Evolutionary conservation across 805 yeast genomes (phyloP).

Genomic region (Metschnikowia chrysomelidarum): DNA sequence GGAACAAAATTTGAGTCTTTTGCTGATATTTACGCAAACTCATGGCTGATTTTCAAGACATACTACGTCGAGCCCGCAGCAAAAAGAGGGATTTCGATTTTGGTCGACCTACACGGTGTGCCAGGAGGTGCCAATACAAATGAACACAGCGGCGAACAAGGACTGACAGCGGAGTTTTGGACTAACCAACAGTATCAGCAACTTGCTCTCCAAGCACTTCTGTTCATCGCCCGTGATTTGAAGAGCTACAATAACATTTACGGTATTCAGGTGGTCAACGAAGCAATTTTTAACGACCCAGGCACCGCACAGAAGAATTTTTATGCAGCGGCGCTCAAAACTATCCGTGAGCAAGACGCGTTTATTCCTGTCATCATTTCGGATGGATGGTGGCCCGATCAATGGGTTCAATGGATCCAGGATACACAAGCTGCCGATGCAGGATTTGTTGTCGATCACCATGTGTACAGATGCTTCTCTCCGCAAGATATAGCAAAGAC

Average conservation of each 20-base stretch:
- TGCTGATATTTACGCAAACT: constrained; percentile 55
- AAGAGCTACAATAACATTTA: constrained; percentile 59
- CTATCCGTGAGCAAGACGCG: constrained; percentile 54
- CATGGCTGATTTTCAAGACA: constrained; percentile 67
- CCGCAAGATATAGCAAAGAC: constrained; percentile 64
- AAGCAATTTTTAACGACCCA: constrained; percentile 61
- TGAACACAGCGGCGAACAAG: constrained; percentile 73
- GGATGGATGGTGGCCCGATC: constrained; percentile 91
- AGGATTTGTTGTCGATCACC: constrained; percentile 80
- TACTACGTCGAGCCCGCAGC: constrained; percentile 59
- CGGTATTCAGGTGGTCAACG: constrained; percentile 85
- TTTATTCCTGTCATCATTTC: constrained; percentile 74
- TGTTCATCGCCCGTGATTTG: constrained; percentile 63
- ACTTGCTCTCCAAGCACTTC: constrained; percentile 48
- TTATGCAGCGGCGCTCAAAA: constrained; percentile 61
- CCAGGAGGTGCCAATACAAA: constrained; percentile 91
- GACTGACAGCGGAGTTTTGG: constrained; percentile 68
- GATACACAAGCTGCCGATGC: constrained; percentile 33
- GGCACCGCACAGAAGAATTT: constrained; percentile 54
- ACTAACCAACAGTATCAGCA: constrained; percentile 36
- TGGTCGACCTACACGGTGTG: constrained; percentile 83
- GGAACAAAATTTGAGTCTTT: constrained; percentile 62
- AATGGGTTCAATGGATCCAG: constrained; percentile 68
- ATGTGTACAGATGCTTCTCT: constrained; percentile 81
- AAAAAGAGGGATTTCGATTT: constrained; percentile 60